phyloP scores from a whole-genome alignment of 768 basidiomycete species.

The Amanita phalloides region DNA sequence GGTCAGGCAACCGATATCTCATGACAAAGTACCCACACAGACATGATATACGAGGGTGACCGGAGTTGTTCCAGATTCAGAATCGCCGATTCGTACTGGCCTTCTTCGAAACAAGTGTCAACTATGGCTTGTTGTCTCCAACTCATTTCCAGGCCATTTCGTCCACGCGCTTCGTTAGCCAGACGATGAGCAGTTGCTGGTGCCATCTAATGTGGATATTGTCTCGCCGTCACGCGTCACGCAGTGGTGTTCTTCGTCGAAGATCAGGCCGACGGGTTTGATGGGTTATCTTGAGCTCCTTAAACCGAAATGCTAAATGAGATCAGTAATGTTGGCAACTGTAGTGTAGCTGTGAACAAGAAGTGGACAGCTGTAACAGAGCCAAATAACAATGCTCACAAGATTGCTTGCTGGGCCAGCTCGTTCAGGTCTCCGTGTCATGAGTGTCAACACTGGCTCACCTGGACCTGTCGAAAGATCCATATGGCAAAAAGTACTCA shows the following conservation, averaged over 20 bases:
- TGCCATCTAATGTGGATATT: neutral
- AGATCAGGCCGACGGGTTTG: neutral
- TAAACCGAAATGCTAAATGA: neutral
- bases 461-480: conserved; percentile 44
- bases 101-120: conserved; percentile 68
- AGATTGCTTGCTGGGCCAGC: neutral
- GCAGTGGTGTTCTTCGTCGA: neutral
- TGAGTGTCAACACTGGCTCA: conserved; percentile 4
- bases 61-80: conserved; percentile 51
- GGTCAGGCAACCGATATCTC: conserved; percentile 4
- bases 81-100: conserved; percentile 63
- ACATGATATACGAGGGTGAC: conserved; percentile 44
- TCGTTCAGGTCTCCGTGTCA: neutral
- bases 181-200: neutral
- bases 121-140: conserved; percentile 25
- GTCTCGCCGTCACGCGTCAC: neutral
- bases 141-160: conserved; percentile 1
- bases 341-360: neutral
- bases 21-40: conserved; percentile 31
- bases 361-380: neutral
- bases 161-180: neutral
- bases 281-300: neutral
- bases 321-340: neutral
- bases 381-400: neutral
- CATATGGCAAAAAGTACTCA: conserved; percentile 47